These are phyloP conservation scores for Chloris gayana DNA, from an alignment of 176 grass and related monocot genomes.

Conservation along the genomic window DNA sequence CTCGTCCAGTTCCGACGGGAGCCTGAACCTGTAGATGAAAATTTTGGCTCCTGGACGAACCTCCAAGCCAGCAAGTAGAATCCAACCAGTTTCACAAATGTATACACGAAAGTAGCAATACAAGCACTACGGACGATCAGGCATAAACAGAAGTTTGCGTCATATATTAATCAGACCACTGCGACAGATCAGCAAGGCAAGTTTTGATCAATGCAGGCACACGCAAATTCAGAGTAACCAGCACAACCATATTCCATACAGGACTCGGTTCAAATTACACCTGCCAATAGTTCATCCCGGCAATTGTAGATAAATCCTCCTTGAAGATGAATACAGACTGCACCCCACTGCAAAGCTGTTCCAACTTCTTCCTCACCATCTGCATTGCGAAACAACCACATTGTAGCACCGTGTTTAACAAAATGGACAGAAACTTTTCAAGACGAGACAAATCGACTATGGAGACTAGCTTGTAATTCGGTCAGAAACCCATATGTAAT, in stretches of 20 bases:
- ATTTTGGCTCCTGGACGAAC: background rate
- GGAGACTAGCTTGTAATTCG: background rate
- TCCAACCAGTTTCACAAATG: background rate
- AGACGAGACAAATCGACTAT: background rate
- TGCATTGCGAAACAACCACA: background rate
- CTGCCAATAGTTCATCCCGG: too few species aligned
- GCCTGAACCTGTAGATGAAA: too few species aligned
- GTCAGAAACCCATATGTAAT: background rate
- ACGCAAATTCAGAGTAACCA: too few species aligned
- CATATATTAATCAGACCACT: background rate
- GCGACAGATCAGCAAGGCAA: background rate
- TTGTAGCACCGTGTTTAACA: background rate
- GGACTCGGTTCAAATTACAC: too few species aligned
- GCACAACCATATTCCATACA: too few species aligned
- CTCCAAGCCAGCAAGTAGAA: background rate
- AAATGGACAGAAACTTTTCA: background rate
- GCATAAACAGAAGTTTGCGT: background rate
- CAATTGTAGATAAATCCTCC: too few species aligned
- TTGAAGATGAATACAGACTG: background rate
- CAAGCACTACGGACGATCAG: background rate
- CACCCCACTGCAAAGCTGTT: background rate
- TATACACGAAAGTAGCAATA: background rate
- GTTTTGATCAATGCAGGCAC: background rate
- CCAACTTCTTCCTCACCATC: background rate
- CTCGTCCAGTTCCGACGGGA: too few species aligned